Evolutionary conservation across 2,329 filamentous ascomycete species (phyloP), one percentile per base, ranked within the genome.

Genomic region (Penicillium oxalicum): DNA sequence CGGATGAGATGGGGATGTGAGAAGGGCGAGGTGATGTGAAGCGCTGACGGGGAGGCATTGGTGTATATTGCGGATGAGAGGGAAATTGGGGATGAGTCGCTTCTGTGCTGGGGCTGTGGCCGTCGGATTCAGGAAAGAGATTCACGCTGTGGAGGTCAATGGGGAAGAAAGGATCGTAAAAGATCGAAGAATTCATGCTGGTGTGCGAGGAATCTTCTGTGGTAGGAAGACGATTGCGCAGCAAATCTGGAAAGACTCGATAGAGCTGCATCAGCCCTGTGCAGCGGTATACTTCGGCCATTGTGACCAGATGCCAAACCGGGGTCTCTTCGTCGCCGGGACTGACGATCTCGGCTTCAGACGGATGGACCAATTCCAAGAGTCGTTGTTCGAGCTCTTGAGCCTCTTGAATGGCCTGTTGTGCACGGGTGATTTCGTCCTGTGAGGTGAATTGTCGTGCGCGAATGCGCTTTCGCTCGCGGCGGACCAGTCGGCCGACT

Each of bases 211-310:
- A 2, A 40, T 45, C 25, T 18, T 41, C 40, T 8, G 56, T 45
- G 12, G 45, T 9, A 51, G 65, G 47, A 56, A 77, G 56, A 39
- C 75, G 71, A 32, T 68, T 69, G n/a, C 67, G 68, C 1, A 78
- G 65, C 33, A 77, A 64, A 28, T 76, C 73, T 2, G 78, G 77
- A 48, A 79, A 80, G 28, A 75, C 72, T 25, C 74, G 73, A 56
- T 81, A 81, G 18, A 81, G 60, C 53, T 81, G 77, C 40, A 80
- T 64, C 4, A 80, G 68, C 1, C 76, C 78, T 2, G 74, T 70
- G 45, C 73, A 75, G 32, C 77, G 74, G 51, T 78, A 78, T 1
- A 75, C 73, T 53, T 79, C 74, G 2, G 77, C 77, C 53, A 79
- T 71, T 6, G 73, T 70, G 33, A 79, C 67, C 35, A 80, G 73